Conservation (phyloP, 1,284 basidiomycete species). For the Rhodotorula sp. region DNA sequence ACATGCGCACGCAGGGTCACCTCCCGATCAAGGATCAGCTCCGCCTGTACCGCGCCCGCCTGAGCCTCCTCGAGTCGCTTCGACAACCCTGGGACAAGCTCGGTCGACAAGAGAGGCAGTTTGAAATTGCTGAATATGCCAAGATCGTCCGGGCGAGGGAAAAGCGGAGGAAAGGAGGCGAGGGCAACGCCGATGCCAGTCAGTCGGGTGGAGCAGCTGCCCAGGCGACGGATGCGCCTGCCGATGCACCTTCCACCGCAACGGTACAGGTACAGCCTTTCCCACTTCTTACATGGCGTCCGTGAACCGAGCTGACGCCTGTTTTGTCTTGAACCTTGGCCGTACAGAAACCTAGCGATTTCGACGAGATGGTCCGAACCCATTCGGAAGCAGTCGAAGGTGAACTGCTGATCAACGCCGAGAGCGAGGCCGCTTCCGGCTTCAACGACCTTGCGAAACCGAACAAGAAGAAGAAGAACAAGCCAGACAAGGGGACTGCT, state of each 20-base stretch:
- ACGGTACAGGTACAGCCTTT: background rate
- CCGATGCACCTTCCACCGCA: background rate
- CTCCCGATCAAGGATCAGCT: constrained; percentile 1
- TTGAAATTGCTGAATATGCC: background rate
- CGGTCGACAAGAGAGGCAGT: background rate
- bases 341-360: background rate
- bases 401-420: no score
- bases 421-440: no score
- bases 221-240: background rate
- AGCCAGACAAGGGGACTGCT: background rate
- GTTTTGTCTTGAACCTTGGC: no score
- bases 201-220: background rate
- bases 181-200: background rate
- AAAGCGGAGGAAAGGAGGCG: background rate
- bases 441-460: no score
- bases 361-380: background rate
- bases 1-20: background rate
- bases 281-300: no score
- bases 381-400: background rate
- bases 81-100: background rate
- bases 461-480: background rate
- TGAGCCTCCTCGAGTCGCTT: background rate
- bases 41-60: background rate
- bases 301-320: no score
- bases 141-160: background rate